Base-by-base conservation (phyloP, 2,329 filamentous ascomycete genomes). In the Botrytis tulipae region DNA sequence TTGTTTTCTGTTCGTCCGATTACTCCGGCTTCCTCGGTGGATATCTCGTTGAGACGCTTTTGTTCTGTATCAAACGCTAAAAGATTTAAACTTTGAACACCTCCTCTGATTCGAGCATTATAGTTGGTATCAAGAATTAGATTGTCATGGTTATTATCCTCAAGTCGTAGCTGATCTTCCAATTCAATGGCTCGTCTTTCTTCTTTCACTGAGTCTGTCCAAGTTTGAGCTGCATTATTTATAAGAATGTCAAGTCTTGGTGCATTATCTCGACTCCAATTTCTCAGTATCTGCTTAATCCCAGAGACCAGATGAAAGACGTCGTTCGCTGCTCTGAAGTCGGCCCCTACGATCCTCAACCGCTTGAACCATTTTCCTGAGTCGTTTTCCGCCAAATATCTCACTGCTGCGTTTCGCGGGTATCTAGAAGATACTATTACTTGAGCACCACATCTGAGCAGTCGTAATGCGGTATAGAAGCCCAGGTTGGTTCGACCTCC, bases 181-280 rank as follows among this genome's bases (percentile, higher is more conserved):
- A 44, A 32, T 25, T 75, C 35, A 22, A 76, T 69, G 0, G 74
- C 75, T 42, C 62, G 40, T 29, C 37, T 59, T 25, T 76, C 75
- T 32, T 72, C 62, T 44, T 74, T 63, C 10, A 76, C 6, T 3
- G 74, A 68, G 54, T 76, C 75, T 12, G 75, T 76, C 70, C 70
- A 74, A 12, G 75, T 76, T 46, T 76, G 75, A 22, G 75, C 75
- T 9, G 75, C 73, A 37, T 76, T 76, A n/a, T 76, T 76, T 67
- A 76, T 73, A 32, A 76, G 65, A 35, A 76, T 76, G 29, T 76
- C 74, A 20, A 76, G 60, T 32, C 69, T 76, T 37, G 25, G 25
- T 29, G 18, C 14, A n/a, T 42, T 48, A 3, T 48, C 61, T 20
- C 4, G 32, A 42, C 20, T n/a, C 70, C 61, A 67, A 14, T 25